phyloP scores from a whole-genome alignment of 225 moss, liverwort and hornwort genomes.

The Pseudisothecium myosuroides region DNA sequence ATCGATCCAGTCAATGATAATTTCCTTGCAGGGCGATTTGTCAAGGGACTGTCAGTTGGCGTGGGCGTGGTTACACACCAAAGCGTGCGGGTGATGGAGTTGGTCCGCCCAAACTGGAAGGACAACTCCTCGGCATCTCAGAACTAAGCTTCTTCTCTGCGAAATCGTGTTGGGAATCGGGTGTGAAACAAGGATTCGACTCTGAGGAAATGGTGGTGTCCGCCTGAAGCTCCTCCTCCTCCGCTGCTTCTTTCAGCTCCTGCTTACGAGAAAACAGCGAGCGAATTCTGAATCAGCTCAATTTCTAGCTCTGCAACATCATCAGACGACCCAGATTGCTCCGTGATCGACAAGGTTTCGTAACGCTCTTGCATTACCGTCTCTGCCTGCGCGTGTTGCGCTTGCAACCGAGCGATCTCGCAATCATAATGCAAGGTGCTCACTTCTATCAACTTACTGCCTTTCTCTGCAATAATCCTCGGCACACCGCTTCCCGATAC shows the following conservation, averaged over 20 bases:
- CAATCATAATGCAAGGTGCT: slow-evolving; percentile 1
- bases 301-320: background rate
- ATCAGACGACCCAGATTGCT: background rate
- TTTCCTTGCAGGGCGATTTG: background rate
- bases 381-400: background rate
- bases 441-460: background rate
- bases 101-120: background rate
- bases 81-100: background rate
- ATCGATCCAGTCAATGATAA: background rate
- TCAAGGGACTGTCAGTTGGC: background rate
- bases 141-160: background rate
- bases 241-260: background rate
- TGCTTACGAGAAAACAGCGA: background rate
- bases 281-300: background rate
- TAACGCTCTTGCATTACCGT: background rate
- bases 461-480: slow-evolving; percentile 8
- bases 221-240: background rate
- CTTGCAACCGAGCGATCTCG: background rate
- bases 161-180: background rate
- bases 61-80: background rate
- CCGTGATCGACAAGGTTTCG: background rate
- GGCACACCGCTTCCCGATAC: slow-evolving; percentile 7
- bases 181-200: background rate
- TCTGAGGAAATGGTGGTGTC: background rate
- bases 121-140: background rate